phyloP scores from a whole-genome alignment of 306 rosid genomes.

The Abrus pulchellus region DNA sequence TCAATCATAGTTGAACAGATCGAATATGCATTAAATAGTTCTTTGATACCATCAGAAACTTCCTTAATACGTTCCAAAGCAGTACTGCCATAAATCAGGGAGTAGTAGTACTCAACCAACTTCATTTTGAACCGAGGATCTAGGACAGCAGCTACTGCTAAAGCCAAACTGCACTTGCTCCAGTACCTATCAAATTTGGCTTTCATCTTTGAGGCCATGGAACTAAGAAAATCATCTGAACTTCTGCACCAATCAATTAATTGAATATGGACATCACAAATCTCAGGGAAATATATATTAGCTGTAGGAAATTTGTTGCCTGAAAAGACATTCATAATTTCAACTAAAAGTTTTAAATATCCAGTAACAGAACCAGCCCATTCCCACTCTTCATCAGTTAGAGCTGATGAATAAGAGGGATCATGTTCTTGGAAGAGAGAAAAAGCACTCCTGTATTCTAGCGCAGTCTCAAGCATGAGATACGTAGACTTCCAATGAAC shows the following conservation, averaged over 20 bases:
- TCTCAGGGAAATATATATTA: conserved; percentile 87
- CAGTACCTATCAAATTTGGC: conserved; percentile 88
- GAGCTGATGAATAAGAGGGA: conserved; percentile 62
- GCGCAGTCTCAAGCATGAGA: conserved; percentile 84
- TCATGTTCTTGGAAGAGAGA: conserved; percentile 76
- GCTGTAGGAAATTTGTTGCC: conserved; percentile 77
- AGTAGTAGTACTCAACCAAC: conserved; percentile 95
- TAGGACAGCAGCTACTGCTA: conserved; percentile 90
- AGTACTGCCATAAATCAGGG: conserved; percentile 90
- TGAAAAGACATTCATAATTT: conserved; percentile 72
- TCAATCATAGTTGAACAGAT: conserved; percentile 85
- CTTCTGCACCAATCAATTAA: conserved; percentile 92
- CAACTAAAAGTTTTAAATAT: conserved; percentile 83
- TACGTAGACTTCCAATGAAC: conserved; percentile 77
- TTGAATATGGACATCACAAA: conserved; percentile 87
- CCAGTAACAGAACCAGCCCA: conserved; percentile 64
- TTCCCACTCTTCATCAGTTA: conserved; percentile 90
- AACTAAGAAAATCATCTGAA: conserved; percentile 73
- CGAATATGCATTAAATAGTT: conserved; percentile 85
- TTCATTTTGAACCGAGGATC: conserved; percentile 97
- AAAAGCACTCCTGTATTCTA: conserved; percentile 81
- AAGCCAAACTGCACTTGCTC: conserved; percentile 87
- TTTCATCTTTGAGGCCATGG: conserved; percentile 81
- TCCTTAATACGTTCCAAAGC: conserved; percentile 89
- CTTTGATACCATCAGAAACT: conserved; percentile 85